Percentiles rank a stretch among this genome's conserved stretches.
phyloP scores from a whole-genome alignment of 768 basidiomycete genomes.

The Pleurotus pulmonarius region DNA sequence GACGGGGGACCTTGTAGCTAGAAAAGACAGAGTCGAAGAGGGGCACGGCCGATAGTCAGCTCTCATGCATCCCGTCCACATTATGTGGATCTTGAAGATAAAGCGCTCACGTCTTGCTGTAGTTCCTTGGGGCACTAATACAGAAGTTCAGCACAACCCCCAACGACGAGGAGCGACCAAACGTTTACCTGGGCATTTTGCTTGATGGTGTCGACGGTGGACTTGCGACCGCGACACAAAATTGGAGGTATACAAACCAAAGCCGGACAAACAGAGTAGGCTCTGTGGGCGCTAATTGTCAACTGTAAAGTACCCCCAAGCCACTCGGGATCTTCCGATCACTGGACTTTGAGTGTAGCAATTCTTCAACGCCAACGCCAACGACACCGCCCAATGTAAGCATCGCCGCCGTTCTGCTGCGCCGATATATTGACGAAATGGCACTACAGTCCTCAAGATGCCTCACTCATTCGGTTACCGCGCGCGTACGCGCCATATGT shows the following conservation, averaged over 20 bases:
- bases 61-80: conserved; percentile 62
- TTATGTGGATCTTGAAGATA: conserved; percentile 61
- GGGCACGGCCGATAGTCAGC: conserved; percentile 67
- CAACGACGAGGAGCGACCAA: conserved; percentile 19
- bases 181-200: conserved; percentile 79
- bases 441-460: conserved; percentile 69
- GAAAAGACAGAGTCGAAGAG: conserved; percentile 41
- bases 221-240: conserved; percentile 21
- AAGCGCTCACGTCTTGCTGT: conserved; percentile 88
- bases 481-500: conserved; percentile 99
- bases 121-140: conserved; percentile 83
- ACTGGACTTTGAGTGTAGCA: conserved; percentile 20
- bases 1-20: conserved; percentile 98
- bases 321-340: conserved; percentile 62
- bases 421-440: neutral
- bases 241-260: conserved; percentile 21
- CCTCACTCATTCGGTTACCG: conserved; percentile 99
- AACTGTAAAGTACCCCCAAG: conserved; percentile 67
- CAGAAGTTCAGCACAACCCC: conserved; percentile 27
- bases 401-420: conserved; percentile 13
- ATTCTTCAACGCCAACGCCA: conserved; percentile 40
- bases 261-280: conserved; percentile 34
- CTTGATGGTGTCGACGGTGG: conserved; percentile 48
- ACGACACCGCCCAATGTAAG: conserved; percentile 51
- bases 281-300: conserved; percentile 29